A percentile compares a stretch with the other conserved stretches of the same genome.
phyloP scores from a whole-genome alignment of 2,329 filamentous ascomycete genomes.

The Pochonia chlamydosporia region DNA sequence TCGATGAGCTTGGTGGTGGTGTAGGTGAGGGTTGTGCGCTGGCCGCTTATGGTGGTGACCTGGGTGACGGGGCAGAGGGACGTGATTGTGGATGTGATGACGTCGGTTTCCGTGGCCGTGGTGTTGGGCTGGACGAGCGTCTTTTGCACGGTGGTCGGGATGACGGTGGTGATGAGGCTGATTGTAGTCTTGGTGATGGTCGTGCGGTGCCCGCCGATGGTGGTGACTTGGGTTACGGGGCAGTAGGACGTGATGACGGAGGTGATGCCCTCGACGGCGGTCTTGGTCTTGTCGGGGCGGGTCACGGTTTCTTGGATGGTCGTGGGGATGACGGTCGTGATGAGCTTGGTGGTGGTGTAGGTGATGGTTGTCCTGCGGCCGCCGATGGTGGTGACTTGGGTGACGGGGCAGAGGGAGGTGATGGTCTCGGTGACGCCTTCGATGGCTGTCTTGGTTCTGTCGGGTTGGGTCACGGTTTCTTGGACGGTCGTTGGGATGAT shows the following conservation, averaged over 20 bases:
- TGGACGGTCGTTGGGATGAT: constrained; percentile 26
- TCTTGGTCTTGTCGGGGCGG: constrained; percentile 23
- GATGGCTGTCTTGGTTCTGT: constrained; percentile 9
- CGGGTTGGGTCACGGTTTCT: constrained; percentile 9
- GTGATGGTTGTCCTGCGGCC: constrained; percentile 31
- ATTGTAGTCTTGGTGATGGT: constrained; percentile 18
- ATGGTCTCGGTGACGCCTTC: constrained; percentile 32
- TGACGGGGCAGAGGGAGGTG: constrained; percentile 30
- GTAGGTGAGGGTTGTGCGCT: constrained; percentile 28
- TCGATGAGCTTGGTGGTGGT: constrained; percentile 33
- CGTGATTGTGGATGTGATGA: constrained; percentile 36
- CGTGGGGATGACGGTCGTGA: constrained; percentile 24
- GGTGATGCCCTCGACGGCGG: constrained; percentile 27
- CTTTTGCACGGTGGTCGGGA: constrained; percentile 22
- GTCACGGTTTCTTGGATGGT: constrained; percentile 24
- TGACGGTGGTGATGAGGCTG: constrained; percentile 18
- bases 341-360: constrained; percentile 19
- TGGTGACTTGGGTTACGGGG: constrained; percentile 32
- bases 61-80: constrained; percentile 38
- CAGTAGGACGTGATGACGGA: constrained; percentile 37
- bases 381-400: constrained; percentile 35
- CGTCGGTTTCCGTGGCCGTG: constrained; percentile 25
- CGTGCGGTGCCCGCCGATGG: constrained; percentile 16
- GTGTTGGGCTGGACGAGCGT: constrained; percentile 24
- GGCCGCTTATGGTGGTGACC: constrained; percentile 36